Percentiles rank a stretch among this genome's conserved stretches.
These are phyloP conservation scores for Xylariaceae sp. DNA, from an alignment of 2,329 filamentous ascomycete species.

Conservation along the genomic window DNA sequence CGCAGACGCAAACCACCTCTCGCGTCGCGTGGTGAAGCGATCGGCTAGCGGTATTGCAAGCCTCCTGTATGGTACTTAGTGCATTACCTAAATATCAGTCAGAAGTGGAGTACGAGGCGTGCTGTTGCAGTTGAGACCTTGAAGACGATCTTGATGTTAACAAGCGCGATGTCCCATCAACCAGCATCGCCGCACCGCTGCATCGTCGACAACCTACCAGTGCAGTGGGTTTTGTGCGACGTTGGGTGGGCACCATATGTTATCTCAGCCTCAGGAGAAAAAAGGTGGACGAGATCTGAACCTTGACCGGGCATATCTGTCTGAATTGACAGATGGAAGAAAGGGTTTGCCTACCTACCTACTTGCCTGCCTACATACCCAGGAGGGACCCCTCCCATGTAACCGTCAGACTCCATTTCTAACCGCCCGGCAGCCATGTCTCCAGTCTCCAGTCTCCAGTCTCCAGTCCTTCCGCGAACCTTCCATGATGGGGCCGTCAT, in stretches of 20 bases:
- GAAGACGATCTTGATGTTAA: background rate
- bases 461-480: constrained; percentile 13
- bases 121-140: background rate
- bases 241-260: constrained; percentile 23
- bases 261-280: background rate
- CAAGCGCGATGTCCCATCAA: background rate
- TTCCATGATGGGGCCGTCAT: background rate
- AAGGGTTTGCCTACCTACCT: constrained; percentile 11
- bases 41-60: no score
- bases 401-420: constrained; percentile 23
- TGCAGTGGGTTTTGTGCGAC: constrained; percentile 25
- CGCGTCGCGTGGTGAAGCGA: no score
- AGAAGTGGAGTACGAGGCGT: no score
- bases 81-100: no score
- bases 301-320: constrained; percentile 7
- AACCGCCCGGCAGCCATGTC: constrained; percentile 9
- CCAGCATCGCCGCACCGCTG: constrained; percentile 1
- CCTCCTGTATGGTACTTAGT: no score
- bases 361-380: no score
- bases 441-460: constrained; percentile 1
- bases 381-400: constrained; percentile 25
- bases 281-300: constrained; percentile 15
- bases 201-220: constrained; percentile 9
- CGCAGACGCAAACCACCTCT: no score
- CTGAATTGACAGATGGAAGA: constrained; percentile 12